Evolutionary conservation across 1,284 basidiomycete species (phyloP), one percentile per base, ranked within the genome.

Genomic region (Volvariella surrecta): DNA sequence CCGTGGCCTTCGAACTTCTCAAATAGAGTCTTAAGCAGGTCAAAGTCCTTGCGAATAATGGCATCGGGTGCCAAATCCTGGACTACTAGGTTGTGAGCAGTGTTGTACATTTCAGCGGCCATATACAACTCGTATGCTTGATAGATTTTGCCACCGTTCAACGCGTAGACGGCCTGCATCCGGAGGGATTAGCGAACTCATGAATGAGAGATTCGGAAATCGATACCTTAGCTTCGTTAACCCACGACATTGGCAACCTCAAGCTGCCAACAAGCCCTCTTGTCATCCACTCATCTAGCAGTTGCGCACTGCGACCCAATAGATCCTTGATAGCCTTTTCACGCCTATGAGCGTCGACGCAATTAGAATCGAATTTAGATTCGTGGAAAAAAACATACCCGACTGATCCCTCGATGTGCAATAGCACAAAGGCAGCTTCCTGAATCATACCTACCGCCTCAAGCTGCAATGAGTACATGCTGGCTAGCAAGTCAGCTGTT

Each of bases 31-130:
- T 69, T 68, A n/a, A 98, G 65, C 6, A 95, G 66, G 1, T 70
- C 73, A 6, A 82, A 61, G 60, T 98, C 94, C 40, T 82, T 76
- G 7, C 89, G 74, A 37, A 97, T 71, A 43, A 97, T 71, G 0
- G 87, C 89, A 54, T 98, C 95, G 1, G 92, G 89, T 6, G 89
- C 90, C n/a, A 99, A 75, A 50, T 92, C 81, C 4, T 71, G 63
- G 21, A 92, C 71, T 1, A 89, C 89, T 17, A 96, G 68, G 32
- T 81, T 76, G 58, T 97, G 93, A 0, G 95, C 93, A 4, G 75
- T 67, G 38, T 81, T 74, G 52, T 77, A 82, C 32, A 81, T 60
- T 15, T 78, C 76, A 1, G 91, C 90, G 18, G 75, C 60, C 38
- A 91, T 66, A 56, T 89, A 87, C 34, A 84, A 66, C 46, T 87